Evolutionary conservation across 148 eudicot genomes (phyloP), one percentile per base, ranked within the genome.

Genomic region (Hydrangea macrophylla): DNA sequence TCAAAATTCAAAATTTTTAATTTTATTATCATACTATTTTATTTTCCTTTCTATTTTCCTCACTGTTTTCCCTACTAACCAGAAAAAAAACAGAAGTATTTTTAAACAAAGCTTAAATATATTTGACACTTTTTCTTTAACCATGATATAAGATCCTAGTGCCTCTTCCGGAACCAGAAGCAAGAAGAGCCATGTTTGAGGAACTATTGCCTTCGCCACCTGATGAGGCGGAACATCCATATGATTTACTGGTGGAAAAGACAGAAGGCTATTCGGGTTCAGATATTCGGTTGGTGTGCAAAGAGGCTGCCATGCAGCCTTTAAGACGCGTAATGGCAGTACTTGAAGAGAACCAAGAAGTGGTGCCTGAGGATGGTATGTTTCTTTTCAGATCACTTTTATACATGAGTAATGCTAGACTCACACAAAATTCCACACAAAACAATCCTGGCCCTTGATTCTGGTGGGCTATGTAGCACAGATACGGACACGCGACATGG

Each of bases 241-340:
- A 88, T 80, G 87, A 88, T 75, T 39, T 81, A 39, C 50, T 94
- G 79, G 96, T 94, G 20, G 96, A 86, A 32, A 85, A 71, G 67
- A 88, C 96, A 0, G 96, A 88, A 81, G 97, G 97, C 9, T 94
- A 69, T 83, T 90, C 97, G 9, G 98, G 98, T 56, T 94, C 98
- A 12, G 98, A 94, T 75, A 88, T 94, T 67, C 84, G 97, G 58
- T 64, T 94, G 66, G 83, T 90, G 27, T 94, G 98, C 85, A 94
- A 94, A 80, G 98, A 94, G 79, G 93, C 98, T 74, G 98, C 98
- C 35, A 94, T 94, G 98, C 98, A 91, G 84, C 98, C 98, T 6
- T 82, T 94, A 65, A 78, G 98, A 74, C 85, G 98, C 24, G 54
- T 94, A 78, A 82, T 94, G 92, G 60, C 84, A 56, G 61, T 66